Conservation (phyloP, 1,139 yeast genomes). For the Pichiaceae sp. region DNA sequence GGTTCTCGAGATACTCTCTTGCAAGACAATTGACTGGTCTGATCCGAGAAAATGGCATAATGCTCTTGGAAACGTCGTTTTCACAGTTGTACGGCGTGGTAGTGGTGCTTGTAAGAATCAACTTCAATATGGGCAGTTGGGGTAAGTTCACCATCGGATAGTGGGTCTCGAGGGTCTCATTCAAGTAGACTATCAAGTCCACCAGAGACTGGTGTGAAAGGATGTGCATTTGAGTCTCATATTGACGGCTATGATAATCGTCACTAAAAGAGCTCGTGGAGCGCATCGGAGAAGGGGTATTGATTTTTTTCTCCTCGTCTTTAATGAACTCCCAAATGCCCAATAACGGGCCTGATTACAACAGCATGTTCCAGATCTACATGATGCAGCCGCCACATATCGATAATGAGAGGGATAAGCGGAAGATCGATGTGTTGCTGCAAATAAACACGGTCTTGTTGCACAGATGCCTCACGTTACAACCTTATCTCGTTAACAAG, state of each 20-base stretch:
- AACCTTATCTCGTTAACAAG: conserved; percentile 20
- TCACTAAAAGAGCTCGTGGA: too few species aligned
- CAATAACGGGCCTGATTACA: conserved; percentile 65
- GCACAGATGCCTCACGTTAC: conserved; percentile 33
- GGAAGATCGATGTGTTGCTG: conserved; percentile 42
- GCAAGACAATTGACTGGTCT: background rate
- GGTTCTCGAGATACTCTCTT: background rate
- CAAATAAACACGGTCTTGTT: conserved; percentile 45
- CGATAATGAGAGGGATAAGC: conserved; percentile 26
- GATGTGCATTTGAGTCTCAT: conserved; percentile 5
- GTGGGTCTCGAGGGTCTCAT: conserved; percentile 3
- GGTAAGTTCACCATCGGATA: conserved; percentile 10
- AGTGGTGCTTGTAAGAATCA: conserved; percentile 9
- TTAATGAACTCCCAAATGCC: conserved; percentile 99
- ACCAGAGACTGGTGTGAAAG: conserved; percentile 7
- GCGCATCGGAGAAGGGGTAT: too few species aligned
- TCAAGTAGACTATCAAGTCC: conserved; percentile 6
- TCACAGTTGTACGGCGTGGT: background rate
- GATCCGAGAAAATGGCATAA: background rate
- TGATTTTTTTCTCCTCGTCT: too few species aligned
- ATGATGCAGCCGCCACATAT: conserved; percentile 19
- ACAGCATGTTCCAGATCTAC: conserved; percentile 18
- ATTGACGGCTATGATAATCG: background rate
- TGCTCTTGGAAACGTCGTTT: background rate
- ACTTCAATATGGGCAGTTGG: conserved; percentile 4